Conservation (phyloP, 2,329 filamentous ascomycete species). For the Didymella segeticola region DNA sequence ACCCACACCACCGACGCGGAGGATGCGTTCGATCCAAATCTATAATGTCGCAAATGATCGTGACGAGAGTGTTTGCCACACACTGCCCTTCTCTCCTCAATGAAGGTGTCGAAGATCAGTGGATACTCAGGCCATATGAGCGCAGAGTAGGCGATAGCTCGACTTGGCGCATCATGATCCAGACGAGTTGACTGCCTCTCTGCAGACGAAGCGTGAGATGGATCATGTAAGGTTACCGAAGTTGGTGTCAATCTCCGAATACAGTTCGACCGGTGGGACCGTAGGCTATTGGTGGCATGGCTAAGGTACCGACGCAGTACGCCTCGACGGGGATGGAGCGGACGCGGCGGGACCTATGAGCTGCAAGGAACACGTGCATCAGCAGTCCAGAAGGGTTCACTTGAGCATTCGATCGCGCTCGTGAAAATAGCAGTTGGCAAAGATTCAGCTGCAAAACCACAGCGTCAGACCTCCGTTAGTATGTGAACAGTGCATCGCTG, state of each 20-base stretch:
- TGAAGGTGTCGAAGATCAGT: background rate
- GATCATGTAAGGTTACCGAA: slow-evolving; percentile 9
- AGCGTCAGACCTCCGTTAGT: background rate
- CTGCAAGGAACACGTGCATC: slow-evolving; percentile 8
- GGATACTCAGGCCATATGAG: background rate
- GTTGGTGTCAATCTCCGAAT: slow-evolving; percentile 14
- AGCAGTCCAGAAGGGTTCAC: background rate
- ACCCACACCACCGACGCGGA: background rate
- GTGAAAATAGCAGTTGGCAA: background rate
- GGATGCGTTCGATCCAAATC: background rate
- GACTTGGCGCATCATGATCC: slow-evolving; percentile 8
- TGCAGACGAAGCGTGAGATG: slow-evolving; percentile 1
- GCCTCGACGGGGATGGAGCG: slow-evolving; percentile 1
- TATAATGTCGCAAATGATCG: background rate
- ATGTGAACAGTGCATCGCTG: background rate
- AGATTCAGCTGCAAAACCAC: background rate
- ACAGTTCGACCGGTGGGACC: slow-evolving; percentile 1
- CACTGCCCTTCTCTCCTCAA: background rate
- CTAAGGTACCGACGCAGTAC: slow-evolving; percentile 12
- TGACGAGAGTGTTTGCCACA: background rate
- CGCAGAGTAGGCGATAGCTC: background rate
- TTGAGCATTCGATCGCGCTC: background rate
- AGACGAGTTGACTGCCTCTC: background rate
- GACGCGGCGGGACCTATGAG: background rate
- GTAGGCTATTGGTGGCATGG: background rate